Evolutionary conservation across 2,329 filamentous ascomycete species (phyloP), one percentile per base, ranked within the genome.

Genomic region (Nemania bipapillata): DNA sequence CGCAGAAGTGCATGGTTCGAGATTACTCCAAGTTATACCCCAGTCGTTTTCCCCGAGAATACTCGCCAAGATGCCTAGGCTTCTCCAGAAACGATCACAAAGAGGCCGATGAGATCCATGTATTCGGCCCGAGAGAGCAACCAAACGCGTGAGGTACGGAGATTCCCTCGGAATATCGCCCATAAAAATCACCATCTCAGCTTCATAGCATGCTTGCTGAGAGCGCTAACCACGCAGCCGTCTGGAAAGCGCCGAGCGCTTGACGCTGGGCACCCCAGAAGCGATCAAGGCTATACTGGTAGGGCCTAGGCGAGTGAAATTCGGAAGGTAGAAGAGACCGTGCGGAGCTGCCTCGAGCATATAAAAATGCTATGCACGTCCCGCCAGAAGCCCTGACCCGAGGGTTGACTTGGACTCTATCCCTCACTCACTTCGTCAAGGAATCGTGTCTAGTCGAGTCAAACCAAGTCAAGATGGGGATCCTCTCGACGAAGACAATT

Each of bases 101-200:
- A 57, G 61, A 50, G 50, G 42, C 57, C 56, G 55, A 40, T 58
- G 50, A 37, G 52, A 64, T 52, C 55, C 59, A 62, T 47, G 68
- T 58, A 70, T 69, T 70, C 69, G 69, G 69, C 55, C 69, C 69
- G 69, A 70, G 59, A 47, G 54, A 52, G 42, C 52, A 47, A 42
- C 56, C 11, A 53, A 17, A n/a, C 53, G 20, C 45, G 7, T 57
- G 57, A 26, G 26, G 7, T 8, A 45, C 54, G 24, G 42, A 37
- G 20, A 45, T 57, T 55, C 20, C 24, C 35, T 40, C 12, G 12
- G n/a, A 30, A 26, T 28, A 42, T 26, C 8, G 8, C 30, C 47
- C 17, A 22, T 22, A 20, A 49, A 42, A 26, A 57, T 28, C 56
- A 53, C 7, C 12, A 60, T 49, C 26, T 47, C 28, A 52, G 32